Evolutionary conservation across 1,139 yeast species (phyloP).

Genomic region (Candida sanyaensis): DNA sequence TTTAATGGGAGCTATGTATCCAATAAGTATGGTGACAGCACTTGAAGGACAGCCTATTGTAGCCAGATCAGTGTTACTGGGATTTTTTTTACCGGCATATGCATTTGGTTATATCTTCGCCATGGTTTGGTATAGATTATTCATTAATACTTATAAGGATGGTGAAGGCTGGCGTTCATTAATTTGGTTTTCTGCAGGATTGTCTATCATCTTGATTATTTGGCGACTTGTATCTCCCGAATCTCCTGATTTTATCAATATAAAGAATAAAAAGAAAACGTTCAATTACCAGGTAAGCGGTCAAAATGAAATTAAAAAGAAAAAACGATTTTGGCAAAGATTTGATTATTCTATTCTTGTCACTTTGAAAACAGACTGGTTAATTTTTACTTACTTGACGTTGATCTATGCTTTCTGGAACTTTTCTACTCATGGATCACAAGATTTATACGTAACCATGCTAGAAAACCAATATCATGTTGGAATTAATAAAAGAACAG

Average conservation of each 20-base stretch:
- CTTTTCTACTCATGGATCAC: slow-evolving; percentile 34
- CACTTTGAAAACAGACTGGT: too few relatives aligned
- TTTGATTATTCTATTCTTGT: slow-evolving; percentile 17
- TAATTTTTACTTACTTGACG: too few relatives aligned
- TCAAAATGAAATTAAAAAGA: neutral
- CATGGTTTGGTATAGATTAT: slow-evolving; percentile 42
- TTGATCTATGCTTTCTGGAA: too few relatives aligned
- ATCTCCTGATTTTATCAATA: slow-evolving; percentile 26
- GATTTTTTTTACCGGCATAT: slow-evolving; percentile 43
- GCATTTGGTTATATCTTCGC: slow-evolving; percentile 41
- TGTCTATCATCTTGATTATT: slow-evolving; percentile 32
- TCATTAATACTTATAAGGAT: slow-evolving; percentile 60
- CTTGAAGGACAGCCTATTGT: slow-evolving; percentile 36
- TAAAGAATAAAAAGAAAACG: slow-evolving; percentile 18
- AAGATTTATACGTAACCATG: slow-evolving; percentile 14
- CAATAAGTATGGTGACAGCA: slow-evolving; percentile 32
- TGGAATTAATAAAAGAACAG: too few relatives aligned
- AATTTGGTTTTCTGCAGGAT: slow-evolving; percentile 79
- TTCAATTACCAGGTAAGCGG: slow-evolving; percentile 10
- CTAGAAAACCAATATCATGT: too few relatives aligned
- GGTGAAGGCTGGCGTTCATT: slow-evolving; percentile 67
- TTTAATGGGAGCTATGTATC: slow-evolving; percentile 43
- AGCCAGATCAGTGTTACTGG: slow-evolving; percentile 39
- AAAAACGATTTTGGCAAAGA: slow-evolving; percentile 10
- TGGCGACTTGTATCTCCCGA: slow-evolving; percentile 39